Base-by-base conservation (phyloP, 305 asterid species). In the Lippia alba region DNA sequence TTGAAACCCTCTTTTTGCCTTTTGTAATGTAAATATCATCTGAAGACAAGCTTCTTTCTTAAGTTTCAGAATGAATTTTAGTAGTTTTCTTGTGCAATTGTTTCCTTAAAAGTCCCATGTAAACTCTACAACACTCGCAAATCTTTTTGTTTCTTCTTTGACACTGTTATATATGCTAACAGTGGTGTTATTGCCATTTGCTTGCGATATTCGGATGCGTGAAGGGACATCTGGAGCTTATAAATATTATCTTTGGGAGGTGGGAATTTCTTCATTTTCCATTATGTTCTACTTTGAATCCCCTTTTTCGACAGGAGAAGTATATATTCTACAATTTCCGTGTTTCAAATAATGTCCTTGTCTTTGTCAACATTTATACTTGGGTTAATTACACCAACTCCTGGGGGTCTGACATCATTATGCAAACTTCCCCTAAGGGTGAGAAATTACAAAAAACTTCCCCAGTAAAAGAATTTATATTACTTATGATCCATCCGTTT, bases 41-140 rank as follows among this genome's bases (percentile, higher is more conserved):
- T 62, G 56, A 54, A 18, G 55, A 61, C 32, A 39, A 5, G 12
- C 10, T 61, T 68, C 2, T n/a, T 59, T 56, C 5, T 7, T 12
- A 41, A 44, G 33, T 24, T 44, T 61, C 55, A 40, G 56, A n/a
- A 54, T 10, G 12, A 15, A 20, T 62, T 64, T 17, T 19, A 66
- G 60, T 34, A 46, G 45, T 41, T 55, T 50, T 30, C 41, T 36
- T 36, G 9, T 36, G 41, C 9, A 36, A 24, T 24, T 24, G 30
- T 24, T 24, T 24, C 30, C 30, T 24, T 24, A 24, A 24, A 24
- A 24, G 30, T 24, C 30, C 30, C 30, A 24, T 24, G 30, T 24
- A 24, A 24, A 24, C 30, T 7, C 9, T 36, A 36, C 41, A 36
- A 36, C 41, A 36, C 8, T 36, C 9, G 41, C 8, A 36, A 36